These are phyloP conservation scores for Pezicula carpinea DNA, from an alignment of 2,329 filamentous ascomycete genomes.

Conservation along the genomic window DNA sequence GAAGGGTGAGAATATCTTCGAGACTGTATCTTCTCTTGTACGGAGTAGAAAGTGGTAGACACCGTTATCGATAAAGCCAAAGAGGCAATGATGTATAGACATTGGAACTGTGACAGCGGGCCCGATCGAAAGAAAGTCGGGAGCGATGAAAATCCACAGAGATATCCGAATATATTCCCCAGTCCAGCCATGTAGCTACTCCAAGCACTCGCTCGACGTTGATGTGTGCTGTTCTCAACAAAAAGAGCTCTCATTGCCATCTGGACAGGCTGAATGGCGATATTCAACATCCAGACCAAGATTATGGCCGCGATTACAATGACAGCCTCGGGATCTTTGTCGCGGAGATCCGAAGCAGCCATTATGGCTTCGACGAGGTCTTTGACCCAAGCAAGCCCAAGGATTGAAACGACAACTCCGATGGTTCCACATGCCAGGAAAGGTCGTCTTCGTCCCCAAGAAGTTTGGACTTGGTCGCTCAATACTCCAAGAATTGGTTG, in stretches of 20 bases:
- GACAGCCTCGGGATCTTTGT: slow-evolving; percentile 2
- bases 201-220: slow-evolving; percentile 28
- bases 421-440: slow-evolving; percentile 45
- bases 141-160: slow-evolving; percentile 19
- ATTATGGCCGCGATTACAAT: slow-evolving; percentile 15
- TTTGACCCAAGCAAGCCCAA: slow-evolving; percentile 44
- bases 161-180: slow-evolving; percentile 29
- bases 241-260: slow-evolving; percentile 25
- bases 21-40: slow-evolving; percentile 6
- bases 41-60: slow-evolving; percentile 5
- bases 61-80: slow-evolving; percentile 10
- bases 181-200: slow-evolving; percentile 23
- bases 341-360: not conserved
- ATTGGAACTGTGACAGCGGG: slow-evolving; percentile 16
- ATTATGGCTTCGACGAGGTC: slow-evolving; percentile 30
- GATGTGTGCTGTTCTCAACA: slow-evolving; percentile 28
- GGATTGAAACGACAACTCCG: slow-evolving; percentile 44
- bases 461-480: slow-evolving; percentile 44
- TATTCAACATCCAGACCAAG: slow-evolving; percentile 22
- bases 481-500: slow-evolving; percentile 49
- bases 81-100: slow-evolving; percentile 16
- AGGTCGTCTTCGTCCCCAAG: slow-evolving; percentile 45
- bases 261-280: slow-evolving; percentile 29
- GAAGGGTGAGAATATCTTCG: slow-evolving; percentile 1
- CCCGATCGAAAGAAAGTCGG: slow-evolving; percentile 7